A percentile compares a stretch with the other conserved stretches of the same genome.
Evolutionary conservation across 345 rosid genomes (phyloP).

Genomic region (Eucalyptus erythrocorys): DNA sequence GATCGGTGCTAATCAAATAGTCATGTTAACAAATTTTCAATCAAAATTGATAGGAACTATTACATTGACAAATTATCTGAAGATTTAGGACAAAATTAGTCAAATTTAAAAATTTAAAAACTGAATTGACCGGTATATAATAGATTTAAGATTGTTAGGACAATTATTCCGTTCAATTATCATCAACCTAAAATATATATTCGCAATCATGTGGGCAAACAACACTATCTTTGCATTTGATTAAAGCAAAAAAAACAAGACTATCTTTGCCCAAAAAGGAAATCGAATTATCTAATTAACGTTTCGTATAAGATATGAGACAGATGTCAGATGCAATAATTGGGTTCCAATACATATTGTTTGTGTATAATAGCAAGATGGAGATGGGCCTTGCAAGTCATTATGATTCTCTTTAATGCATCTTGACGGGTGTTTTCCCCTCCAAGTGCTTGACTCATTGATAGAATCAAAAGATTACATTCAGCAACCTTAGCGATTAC

Average conservation of each 20-base stretch:
- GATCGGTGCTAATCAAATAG: accelerated
- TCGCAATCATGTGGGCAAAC: background rate
- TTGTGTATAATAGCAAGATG: background rate
- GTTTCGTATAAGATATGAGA: background rate
- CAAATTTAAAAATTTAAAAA: background rate
- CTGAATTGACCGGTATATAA: accelerated
- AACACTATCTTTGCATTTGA: background rate
- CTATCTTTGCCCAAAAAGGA: background rate
- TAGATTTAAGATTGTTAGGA: background rate
- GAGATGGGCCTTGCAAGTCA: background rate
- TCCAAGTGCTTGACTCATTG: background rate
- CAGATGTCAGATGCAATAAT: background rate
- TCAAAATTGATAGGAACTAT: background rate
- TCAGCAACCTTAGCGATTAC: background rate
- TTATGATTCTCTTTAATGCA: background rate
- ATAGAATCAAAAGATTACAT: background rate
- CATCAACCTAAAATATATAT: background rate
- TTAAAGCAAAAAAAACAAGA: background rate
- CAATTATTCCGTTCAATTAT: background rate
- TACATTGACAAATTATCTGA: background rate
- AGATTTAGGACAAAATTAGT: background rate
- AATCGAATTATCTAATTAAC: background rate
- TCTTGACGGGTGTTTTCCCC: background rate
- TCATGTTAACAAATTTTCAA: background rate
- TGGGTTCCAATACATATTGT: background rate